Evolutionary conservation across 1,284 basidiomycete genomes (phyloP), one percentile per base, ranked within the genome.

Genomic region (Sphaerobolus stellatus): DNA sequence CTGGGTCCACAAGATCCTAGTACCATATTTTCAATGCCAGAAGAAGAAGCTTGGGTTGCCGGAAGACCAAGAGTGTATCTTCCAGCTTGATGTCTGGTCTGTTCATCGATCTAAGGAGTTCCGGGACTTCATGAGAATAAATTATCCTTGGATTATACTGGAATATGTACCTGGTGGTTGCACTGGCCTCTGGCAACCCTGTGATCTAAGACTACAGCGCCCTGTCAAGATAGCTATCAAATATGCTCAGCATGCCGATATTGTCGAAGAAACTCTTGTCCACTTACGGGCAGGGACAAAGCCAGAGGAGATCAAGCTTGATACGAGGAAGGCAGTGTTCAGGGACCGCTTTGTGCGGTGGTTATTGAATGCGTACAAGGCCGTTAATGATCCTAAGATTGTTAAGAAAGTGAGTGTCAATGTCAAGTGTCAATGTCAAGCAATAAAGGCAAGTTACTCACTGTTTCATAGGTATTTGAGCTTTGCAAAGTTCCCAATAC

Each of bases 151-250:
- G 31, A 69, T 70, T 43, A 57, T 63, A 24, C 18, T 69, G 25
- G 5, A 47, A 20, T 69, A 59, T 38, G 59, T 70, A 2, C 68
- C 69, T 11, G 67, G 58, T 14, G 61, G 63, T 1, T 64, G 65
- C 45, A 70, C 68, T 11, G 63, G 62, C 1, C 16, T 68, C 14
- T 60, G 57, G 7, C 68, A 70, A 52, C 62, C 68, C 1, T 66
- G 62, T 27, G 66, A 69, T 50, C 62, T 66, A 44, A 63, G 63
- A 2, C 58, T 69, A 22, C 67, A 69, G 38, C 61, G 59, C 4
- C 11, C 60, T 2, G 44, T 67, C 38, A 70, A 70, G 57, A 59
- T 58, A 29, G 50, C 57, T 1, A 57, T 68, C 28, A 62, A 62
- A 41, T 48, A 57, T 4, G 59, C 62, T 8, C 48, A 51, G 28